Evolutionary conservation across 2,329 filamentous ascomycete species (phyloP), one percentile per base, ranked within the genome.

Genomic region (Phyllosticta citribraziliensis): DNA sequence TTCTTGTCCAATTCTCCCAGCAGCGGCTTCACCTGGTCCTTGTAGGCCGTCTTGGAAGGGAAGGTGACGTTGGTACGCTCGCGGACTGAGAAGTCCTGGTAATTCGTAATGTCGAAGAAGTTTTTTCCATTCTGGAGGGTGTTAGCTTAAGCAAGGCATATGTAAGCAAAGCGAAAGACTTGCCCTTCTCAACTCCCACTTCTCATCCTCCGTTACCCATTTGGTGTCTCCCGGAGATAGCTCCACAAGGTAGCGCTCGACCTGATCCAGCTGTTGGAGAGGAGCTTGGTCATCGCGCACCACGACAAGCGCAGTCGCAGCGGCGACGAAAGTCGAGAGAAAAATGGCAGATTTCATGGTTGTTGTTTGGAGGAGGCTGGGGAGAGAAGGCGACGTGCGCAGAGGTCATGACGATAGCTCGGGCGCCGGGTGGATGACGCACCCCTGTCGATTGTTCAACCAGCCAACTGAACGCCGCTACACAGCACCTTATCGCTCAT

Each of bases 71-170:
- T 78, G 62, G 76, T 63, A 14, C 66, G 62, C 14, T 61, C 65
- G 52, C 68, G 63, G 30, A 70, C 73, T 63, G 74, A 72, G 64
- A 88, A 81, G 56, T 88, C 82, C 57, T 80, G 78, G 61, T 86
- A 84, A 52, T 90, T 82, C 63, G 94, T 97, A 70, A 97, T 92
- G 76, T 97, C 93, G 82, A 97, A 95, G 80, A 97, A 97, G 69
- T 87, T 88, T 66, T 87, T 81, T 69, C 91, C 91, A 71, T 89
- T 82, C 90, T 95, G 68, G 50, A 64, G n/a, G n/a, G 53, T 63
- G 64, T 73, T 47, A 74, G 70, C 57, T 19, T 25, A 11, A 24
- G 50, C 19, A 3, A 47, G 27, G 50, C 14, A 10, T 10, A 5
- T 4, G 5, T 17, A 27, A 52, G 47, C 2, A 22, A 55, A n/a